phyloP scores from a whole-genome alignment of 352 stramenopile species.

The Phytophthora meadii region DNA sequence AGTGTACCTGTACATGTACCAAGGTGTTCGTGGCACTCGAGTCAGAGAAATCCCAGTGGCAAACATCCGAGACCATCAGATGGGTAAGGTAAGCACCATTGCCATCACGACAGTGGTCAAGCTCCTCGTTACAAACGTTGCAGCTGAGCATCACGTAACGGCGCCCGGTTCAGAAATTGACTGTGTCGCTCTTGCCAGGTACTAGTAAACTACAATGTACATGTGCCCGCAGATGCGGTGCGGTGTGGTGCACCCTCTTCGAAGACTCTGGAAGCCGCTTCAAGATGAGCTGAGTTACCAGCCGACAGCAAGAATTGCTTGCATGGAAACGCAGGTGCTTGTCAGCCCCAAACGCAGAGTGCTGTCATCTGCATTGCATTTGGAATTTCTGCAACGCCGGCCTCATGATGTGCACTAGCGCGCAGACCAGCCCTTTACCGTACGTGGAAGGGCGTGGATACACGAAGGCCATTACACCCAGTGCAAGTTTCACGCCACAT shows the following conservation, averaged over 20 bases:
- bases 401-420: neutral
- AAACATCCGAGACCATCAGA: neutral
- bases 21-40: neutral
- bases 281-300: slow-evolving; percentile 16
- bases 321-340: slow-evolving; percentile 14
- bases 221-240: no score
- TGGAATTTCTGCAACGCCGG: neutral
- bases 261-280: neutral
- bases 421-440: slow-evolving; percentile 18
- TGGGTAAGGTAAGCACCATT: neutral
- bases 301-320: slow-evolving; percentile 4
- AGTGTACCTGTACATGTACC: no score
- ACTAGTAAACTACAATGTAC: no score
- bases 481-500: slow-evolving; percentile 16
- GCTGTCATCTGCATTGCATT: slow-evolving; percentile 5
- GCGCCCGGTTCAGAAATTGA: slow-evolving; percentile 15
- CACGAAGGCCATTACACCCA: slow-evolving; percentile 6
- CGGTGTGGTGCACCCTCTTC: neutral
- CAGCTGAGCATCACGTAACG: slow-evolving; percentile 16
- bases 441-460: slow-evolving; percentile 26
- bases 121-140: slow-evolving; percentile 22
- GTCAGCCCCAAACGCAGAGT: neutral
- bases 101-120: slow-evolving; percentile 8
- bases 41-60: no score
- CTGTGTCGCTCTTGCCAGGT: neutral